Evolutionary conservation across 345 rosid species (phyloP).

Genomic region (Trapa incisa): DNA sequence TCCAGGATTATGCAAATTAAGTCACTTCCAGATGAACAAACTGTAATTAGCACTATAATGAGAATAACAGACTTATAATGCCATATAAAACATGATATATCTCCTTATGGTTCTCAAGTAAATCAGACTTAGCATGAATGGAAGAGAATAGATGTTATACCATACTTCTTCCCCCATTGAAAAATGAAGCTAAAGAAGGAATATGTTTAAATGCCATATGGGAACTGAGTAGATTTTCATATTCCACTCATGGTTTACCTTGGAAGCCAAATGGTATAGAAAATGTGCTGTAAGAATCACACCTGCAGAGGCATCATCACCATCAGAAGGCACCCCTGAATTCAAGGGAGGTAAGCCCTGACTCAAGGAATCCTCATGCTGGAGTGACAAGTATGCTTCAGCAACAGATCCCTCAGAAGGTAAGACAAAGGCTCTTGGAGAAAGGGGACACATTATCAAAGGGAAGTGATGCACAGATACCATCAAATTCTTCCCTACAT

Average conservation of each 20-base stretch:
- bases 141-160: background rate
- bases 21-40: background rate
- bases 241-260: conserved; percentile 28
- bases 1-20: background rate
- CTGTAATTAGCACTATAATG: background rate
- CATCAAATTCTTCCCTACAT: conserved; percentile 29
- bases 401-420: conserved; percentile 93
- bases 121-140: background rate
- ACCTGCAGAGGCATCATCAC: conserved; percentile 77
- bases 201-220: background rate
- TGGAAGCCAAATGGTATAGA: conserved; percentile 79
- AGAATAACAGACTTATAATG: background rate
- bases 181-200: background rate
- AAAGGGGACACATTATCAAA: conserved; percentile 69
- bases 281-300: conserved; percentile 84
- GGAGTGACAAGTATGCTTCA: conserved; percentile 60
- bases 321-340: conserved; percentile 44
- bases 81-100: background rate
- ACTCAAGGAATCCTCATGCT: conserved; percentile 70
- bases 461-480: conserved; percentile 85
- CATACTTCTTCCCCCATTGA: background rate
- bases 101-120: background rate
- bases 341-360: conserved; percentile 78
- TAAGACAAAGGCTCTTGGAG: conserved; percentile 77
- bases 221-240: background rate